A percentile compares a stretch with the other conserved stretches of the same genome.
Evolutionary conservation across 1,139 yeast genomes (phyloP).

Genomic region (Diutina pseudorugosa): DNA sequence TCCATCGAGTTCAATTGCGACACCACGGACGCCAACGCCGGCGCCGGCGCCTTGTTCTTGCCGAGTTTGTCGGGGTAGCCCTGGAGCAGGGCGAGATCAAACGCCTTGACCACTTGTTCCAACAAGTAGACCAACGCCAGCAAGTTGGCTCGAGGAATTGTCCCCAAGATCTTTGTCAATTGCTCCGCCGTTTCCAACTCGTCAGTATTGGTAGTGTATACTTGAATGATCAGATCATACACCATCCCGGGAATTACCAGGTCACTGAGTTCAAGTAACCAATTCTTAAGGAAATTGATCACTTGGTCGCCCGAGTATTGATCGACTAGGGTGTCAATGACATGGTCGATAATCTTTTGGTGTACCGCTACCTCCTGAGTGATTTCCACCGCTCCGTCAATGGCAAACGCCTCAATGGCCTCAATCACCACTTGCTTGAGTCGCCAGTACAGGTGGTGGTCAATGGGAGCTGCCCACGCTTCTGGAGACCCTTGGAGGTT

Average conservation of each 20-base stretch:
- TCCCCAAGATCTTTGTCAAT: constrained; percentile 15
- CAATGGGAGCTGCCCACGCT: constrained; percentile 22
- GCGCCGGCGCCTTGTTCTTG: constrained; percentile 6
- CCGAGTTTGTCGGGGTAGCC: constrained; percentile 11
- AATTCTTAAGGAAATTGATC: constrained; percentile 24
- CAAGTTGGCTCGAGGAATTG: constrained; percentile 31
- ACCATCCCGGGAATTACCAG: constrained; percentile 33
- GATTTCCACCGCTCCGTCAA: not conserved
- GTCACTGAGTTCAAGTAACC: constrained; percentile 34
- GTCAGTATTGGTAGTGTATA: not conserved
- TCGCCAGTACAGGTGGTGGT: constrained; percentile 23
- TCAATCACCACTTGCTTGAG: constrained; percentile 21
- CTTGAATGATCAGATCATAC: constrained; percentile 14
- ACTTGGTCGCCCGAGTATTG: constrained; percentile 7
- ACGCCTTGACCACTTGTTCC: constrained; percentile 23
- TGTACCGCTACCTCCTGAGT: constrained; percentile 4
- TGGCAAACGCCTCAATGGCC: constrained; percentile 13
- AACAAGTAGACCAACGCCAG: constrained; percentile 24
- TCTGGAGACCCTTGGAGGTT: constrained; percentile 5
- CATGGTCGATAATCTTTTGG: constrained; percentile 13
- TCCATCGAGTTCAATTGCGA: constrained; percentile 23
- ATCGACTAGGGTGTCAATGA: constrained; percentile 8
- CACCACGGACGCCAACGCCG: constrained; percentile 9
- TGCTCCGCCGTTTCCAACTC: not conserved
- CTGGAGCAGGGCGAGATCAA: constrained; percentile 11